A percentile compares a stretch with the other conserved stretches of the same genome.
Evolutionary conservation across 2,329 filamentous ascomycete species (phyloP).

Genomic region (Chaetomium strumarium): DNA sequence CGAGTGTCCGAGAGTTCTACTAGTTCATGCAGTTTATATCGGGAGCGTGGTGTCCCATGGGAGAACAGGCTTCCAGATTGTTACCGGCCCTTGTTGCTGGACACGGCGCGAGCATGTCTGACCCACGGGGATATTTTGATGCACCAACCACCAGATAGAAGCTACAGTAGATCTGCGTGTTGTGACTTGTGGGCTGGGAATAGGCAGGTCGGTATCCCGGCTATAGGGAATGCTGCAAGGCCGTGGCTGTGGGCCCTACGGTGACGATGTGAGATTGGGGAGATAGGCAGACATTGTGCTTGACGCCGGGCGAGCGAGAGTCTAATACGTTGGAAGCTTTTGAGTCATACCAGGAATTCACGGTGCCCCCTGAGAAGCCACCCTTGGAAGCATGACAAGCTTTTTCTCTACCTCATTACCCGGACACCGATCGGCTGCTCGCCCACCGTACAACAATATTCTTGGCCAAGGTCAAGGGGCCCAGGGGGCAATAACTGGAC

Average conservation of each 20-base stretch:
- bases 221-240: slow-evolving; percentile 3
- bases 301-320: background rate
- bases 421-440: too few relatives aligned
- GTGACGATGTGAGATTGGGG: background rate
- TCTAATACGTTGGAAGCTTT: background rate
- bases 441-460: too few relatives aligned
- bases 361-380: background rate
- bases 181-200: background rate
- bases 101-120: background rate
- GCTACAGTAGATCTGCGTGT: background rate
- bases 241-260: background rate
- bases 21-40: background rate
- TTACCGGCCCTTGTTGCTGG: background rate
- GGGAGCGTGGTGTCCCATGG: background rate
- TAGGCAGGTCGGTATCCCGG: slow-evolving; percentile 2
- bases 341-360: background rate
- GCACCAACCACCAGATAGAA: background rate
- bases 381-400: too few relatives aligned
- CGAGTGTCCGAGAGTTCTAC: background rate
- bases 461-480: too few relatives aligned
- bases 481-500: too few relatives aligned
- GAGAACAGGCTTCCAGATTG: background rate
- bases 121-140: background rate
- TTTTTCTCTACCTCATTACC: too few relatives aligned
- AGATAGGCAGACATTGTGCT: background rate